Percentiles rank a stretch among this genome's conserved stretches.
Evolutionary conservation across 108 stramenopile species (phyloP).

Genomic region (Aureococcus anophagefferens): DNA sequence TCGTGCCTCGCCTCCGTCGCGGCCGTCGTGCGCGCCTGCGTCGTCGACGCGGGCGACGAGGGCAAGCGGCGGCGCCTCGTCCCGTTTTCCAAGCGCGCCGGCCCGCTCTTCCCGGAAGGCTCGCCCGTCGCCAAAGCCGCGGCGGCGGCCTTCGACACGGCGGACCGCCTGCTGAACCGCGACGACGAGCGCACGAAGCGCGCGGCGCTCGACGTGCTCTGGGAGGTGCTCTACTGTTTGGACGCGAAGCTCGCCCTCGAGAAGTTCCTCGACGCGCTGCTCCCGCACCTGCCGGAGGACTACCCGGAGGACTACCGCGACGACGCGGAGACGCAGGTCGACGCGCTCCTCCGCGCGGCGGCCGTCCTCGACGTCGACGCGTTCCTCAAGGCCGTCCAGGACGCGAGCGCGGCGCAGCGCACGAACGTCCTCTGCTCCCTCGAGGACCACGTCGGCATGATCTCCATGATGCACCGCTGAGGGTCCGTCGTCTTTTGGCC

Average conservation of each 20-base stretch:
- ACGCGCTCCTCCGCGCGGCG: background rate
- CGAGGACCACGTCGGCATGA: background rate
- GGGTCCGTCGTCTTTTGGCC: too few relatives aligned
- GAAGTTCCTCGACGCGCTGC: background rate
- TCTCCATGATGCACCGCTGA: too few relatives aligned
- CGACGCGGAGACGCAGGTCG: background rate
- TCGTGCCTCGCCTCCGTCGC: too few relatives aligned
- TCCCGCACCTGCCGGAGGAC: background rate
- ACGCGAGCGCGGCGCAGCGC: background rate
- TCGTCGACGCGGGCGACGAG: too few relatives aligned
- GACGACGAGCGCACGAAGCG: background rate
- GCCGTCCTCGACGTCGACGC: slow-evolving; percentile 1
- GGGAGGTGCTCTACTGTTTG: background rate
- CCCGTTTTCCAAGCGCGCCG: background rate
- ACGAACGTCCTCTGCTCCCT: background rate
- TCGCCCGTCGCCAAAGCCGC: too few relatives aligned
- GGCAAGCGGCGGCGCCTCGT: background rate
- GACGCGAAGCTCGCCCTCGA: background rate
- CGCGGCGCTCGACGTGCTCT: background rate
- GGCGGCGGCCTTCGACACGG: background rate
- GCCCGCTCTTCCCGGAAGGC: background rate
- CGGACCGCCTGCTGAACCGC: too few relatives aligned
- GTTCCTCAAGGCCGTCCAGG: background rate
- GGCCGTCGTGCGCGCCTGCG: too few relatives aligned
- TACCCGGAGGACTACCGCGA: background rate